Evolutionary conservation across 805 yeast species (phyloP).

Genomic region (Priceomyces carsonii): DNA sequence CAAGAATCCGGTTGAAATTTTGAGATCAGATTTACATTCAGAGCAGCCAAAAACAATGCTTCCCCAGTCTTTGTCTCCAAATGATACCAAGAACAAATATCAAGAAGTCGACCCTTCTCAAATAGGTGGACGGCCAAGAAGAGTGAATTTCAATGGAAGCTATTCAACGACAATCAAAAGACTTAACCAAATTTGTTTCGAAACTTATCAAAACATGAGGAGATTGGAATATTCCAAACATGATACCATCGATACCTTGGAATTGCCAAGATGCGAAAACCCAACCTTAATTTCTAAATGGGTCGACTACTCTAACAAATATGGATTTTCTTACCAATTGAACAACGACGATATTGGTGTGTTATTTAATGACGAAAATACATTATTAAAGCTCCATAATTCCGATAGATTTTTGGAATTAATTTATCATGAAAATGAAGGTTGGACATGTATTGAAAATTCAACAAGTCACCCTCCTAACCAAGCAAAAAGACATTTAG

Average conservation of each 20-base stretch:
- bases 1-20: conserved; percentile 68
- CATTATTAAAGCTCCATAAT: conserved; percentile 71
- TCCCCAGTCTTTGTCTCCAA: conserved; percentile 91
- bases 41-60: conserved; percentile 68
- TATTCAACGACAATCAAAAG: conserved; percentile 39
- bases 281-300: conserved; percentile 86
- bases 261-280: conserved; percentile 47
- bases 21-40: conserved; percentile 67
- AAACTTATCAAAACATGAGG: conserved; percentile 40
- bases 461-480: conserved; percentile 44
- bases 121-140: conserved; percentile 32
- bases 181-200: conserved; percentile 37
- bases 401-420: conserved; percentile 67
- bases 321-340: conserved; percentile 92
- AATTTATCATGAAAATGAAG: conserved; percentile 42
- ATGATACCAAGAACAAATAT: conserved; percentile 85
- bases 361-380: conserved; percentile 79
- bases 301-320: conserved; percentile 97
- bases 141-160: conserved; percentile 39
- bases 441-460: conserved; percentile 49
- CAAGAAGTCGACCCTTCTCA: conserved; percentile 57
- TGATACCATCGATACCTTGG: conserved; percentile 32
- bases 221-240: conserved; percentile 41
- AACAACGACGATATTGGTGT: conserved; percentile 91
- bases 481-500: conserved; percentile 67